phyloP scores from a whole-genome alignment of 164 flowering plant genomes.

The Vitis cinerea region DNA sequence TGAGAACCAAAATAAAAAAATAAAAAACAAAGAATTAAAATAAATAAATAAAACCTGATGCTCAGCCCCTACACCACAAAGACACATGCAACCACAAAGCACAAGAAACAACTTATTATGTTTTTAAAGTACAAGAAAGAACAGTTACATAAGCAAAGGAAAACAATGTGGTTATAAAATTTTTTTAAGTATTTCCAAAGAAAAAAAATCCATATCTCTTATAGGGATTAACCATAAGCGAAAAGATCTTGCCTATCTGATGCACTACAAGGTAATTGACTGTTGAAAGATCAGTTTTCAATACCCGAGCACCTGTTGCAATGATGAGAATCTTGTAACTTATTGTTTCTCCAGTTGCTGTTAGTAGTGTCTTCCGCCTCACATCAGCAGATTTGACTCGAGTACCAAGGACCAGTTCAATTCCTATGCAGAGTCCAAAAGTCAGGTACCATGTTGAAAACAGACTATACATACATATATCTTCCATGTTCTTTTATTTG shows the following conservation, averaged over 20 bases:
- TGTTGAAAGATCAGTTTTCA: constrained; percentile 28
- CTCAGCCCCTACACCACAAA: too few relatives aligned
- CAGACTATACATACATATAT: not conserved
- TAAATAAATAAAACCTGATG: too few relatives aligned
- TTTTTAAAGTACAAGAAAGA: too few relatives aligned
- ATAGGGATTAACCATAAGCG: not conserved
- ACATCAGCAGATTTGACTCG: constrained; percentile 86
- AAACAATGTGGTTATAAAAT: too few relatives aligned
- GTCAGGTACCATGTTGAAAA: not conserved
- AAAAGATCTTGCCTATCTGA: not conserved
- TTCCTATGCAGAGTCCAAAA: constrained; percentile 39
- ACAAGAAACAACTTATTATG: too few relatives aligned
- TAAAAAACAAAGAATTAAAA: too few relatives aligned
- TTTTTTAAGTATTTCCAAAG: too few relatives aligned
- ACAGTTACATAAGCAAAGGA: too few relatives aligned
- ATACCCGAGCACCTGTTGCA: constrained; percentile 99
- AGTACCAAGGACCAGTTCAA: constrained; percentile 92
- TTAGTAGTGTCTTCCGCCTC: constrained; percentile 76
- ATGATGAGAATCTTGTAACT: constrained; percentile 83
- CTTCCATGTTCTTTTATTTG: too few relatives aligned
- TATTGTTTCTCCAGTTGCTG: constrained; percentile 91
- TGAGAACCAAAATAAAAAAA: too few relatives aligned
- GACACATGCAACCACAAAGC: too few relatives aligned
- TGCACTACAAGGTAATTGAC: not conserved
- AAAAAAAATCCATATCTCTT: too few relatives aligned